Evolutionary conservation across 495 filamentous ascomycete species (phyloP).

Genomic region (Parachaetomium inaequale): DNA sequence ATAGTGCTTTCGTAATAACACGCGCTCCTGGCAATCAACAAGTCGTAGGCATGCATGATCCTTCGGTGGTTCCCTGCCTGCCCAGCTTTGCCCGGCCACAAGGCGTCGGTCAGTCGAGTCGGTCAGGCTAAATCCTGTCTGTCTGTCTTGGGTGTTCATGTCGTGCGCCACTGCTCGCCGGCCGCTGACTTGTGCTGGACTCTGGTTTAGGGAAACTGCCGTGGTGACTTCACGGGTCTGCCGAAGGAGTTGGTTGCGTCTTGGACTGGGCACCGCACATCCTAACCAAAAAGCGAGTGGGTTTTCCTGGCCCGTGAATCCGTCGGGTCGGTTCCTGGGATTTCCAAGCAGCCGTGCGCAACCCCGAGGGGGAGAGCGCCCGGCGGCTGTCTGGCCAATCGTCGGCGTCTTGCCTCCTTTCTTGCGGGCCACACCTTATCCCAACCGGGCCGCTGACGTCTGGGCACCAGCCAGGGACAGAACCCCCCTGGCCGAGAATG

Average conservation of each 20-base stretch:
- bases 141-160: background rate
- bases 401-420: background rate
- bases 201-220: background rate
- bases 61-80: background rate
- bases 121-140: background rate
- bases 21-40: background rate
- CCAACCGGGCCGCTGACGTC: background rate
- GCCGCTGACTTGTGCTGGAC: background rate
- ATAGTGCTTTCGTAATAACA: background rate
- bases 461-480: too few species aligned
- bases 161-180: background rate
- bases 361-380: background rate
- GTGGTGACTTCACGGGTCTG: background rate
- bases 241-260: background rate
- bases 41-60: background rate
- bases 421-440: conserved; percentile 1
- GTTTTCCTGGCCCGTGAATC: background rate
- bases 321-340: background rate
- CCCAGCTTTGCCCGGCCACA: too few species aligned
- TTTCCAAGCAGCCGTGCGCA: background rate
- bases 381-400: conserved; percentile 12
- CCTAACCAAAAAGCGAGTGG: background rate
- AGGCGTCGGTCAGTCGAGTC: too few species aligned
- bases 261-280: background rate
- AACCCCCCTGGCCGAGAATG: background rate